Evolutionary conservation across 139 green algal genomes (phyloP).

Genomic region (Chara braunii): DNA sequence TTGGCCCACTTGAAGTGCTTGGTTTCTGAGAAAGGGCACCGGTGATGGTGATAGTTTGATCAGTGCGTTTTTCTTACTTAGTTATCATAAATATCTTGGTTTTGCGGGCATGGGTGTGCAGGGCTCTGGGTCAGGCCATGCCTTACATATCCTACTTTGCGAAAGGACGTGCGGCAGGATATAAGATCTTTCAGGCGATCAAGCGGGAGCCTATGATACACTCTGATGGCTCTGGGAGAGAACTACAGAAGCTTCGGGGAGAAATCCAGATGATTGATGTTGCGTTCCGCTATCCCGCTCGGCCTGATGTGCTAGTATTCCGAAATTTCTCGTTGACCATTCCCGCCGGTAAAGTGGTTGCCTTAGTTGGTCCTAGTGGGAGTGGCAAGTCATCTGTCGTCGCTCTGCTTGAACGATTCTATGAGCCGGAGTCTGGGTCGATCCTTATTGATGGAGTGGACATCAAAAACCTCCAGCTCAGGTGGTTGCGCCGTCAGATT

Average conservation of each 20-base stretch:
- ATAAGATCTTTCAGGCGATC: conserved; percentile 31
- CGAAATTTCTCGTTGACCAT: conserved; percentile 35
- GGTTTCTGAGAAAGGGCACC: too few relatives aligned
- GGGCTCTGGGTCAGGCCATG: conserved; percentile 7
- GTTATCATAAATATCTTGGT: too few relatives aligned
- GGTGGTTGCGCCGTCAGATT: conserved; percentile 66
- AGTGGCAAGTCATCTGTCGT: conserved; percentile 90
- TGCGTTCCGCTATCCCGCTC: conserved; percentile 24
- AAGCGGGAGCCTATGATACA: background rate
- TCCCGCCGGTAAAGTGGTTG: conserved; percentile 48
- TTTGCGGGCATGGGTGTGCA: too few relatives aligned
- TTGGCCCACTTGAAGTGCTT: too few relatives aligned
- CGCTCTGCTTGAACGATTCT: conserved; percentile 80
- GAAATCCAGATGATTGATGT: conserved; percentile 6
- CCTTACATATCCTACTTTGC: conserved; percentile 18
- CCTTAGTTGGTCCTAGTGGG: conserved; percentile 85
- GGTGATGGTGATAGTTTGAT: too few relatives aligned
- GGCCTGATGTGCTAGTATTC: conserved; percentile 22
- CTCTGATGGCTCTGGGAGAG: background rate
- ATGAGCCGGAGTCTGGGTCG: conserved; percentile 45
- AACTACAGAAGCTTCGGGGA: too few relatives aligned
- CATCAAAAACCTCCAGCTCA: conserved; percentile 62
- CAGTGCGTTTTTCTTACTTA: too few relatives aligned
- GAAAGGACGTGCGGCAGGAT: conserved; percentile 7
- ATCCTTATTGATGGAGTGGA: conserved; percentile 73